Conservation (phyloP, 768 basidiomycete genomes). For the Collybiopsis luxurians region DNA sequence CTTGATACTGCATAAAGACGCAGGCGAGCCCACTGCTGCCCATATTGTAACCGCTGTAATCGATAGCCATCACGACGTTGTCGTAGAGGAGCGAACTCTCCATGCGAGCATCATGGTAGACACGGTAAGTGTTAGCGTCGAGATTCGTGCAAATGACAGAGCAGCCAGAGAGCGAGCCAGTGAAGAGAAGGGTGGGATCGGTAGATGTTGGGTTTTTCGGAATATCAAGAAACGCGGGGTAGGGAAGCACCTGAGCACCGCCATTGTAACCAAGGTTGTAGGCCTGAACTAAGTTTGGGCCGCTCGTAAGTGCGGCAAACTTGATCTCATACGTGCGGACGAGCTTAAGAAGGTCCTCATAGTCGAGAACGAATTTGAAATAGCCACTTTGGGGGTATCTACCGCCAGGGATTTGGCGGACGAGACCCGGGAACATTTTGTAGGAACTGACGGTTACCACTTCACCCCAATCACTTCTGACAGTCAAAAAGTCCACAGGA, state of each 20-base stretch:
- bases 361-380: neutral
- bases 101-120: no score
- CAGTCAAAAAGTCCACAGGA: neutral
- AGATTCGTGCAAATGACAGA: no score
- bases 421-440: neutral
- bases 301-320: neutral
- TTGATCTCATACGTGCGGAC: neutral
- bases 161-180: no score
- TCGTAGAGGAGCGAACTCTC: no score
- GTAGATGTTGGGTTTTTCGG: neutral
- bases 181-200: neutral
- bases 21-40: no score
- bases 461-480: neutral
- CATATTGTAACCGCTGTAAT: no score
- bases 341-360: neutral
- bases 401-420: neutral
- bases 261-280: neutral
- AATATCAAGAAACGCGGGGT: neutral
- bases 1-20: no score
- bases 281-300: neutral
- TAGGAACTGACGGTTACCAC: neutral
- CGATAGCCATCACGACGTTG: no score
- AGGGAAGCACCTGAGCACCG: neutral
- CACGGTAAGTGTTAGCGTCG: no score
- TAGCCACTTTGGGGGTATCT: neutral